Base-by-base conservation (phyloP, 331 rosid genomes). In the Pyrus hybrid region DNA sequence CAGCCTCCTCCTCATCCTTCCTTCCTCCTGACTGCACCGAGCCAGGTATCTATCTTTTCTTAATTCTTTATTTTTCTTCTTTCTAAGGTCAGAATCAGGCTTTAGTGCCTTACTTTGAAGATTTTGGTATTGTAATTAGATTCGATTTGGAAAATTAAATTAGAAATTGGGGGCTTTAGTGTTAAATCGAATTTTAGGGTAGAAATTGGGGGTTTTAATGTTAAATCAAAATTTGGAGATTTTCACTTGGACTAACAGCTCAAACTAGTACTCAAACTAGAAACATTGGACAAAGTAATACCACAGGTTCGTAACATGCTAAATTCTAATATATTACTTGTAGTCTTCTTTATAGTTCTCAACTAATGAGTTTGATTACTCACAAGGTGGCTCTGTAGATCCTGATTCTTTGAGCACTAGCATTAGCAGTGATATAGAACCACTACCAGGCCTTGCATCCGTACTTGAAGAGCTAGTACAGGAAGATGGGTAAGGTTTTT, bases 271-370 rank as follows among this genome's bases (percentile, higher is more conserved):
- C 37, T 33, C 37, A 33, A 33, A 4, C 88, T 91, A 68, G 96
- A 91, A 86, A 94, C 98, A 9, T 80, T 94, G 83, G 98, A 94
- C 78, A 88, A 94, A 87, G 98, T 94, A 67, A 94, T 94, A 81
- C 93, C 91, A 62, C 95, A 91, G 97, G 98, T 93, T 76, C 78
- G 95, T 87, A 68, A 37, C 60, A 9, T 60, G 72, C 67, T 68
- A 21, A 14, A 43, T 26, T 68, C 17, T 9, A 23, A 22, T 29
- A 49, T 18, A 16, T 35, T 14, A 26, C 33, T 23, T 23, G 28
- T 47, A 23, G 61, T 75, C 58, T 5, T 67, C 12, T 58, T 80
- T 69, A 41, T 54, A n/a, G 67, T 29, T 60, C 20, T 43, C 67
- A 53, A 18, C 9, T 71, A 68, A 83, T 71, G 65, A 76, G 70